Evolutionary conservation across 106 monocot genomes (phyloP).

Genomic region (Ottelia alismoides): DNA sequence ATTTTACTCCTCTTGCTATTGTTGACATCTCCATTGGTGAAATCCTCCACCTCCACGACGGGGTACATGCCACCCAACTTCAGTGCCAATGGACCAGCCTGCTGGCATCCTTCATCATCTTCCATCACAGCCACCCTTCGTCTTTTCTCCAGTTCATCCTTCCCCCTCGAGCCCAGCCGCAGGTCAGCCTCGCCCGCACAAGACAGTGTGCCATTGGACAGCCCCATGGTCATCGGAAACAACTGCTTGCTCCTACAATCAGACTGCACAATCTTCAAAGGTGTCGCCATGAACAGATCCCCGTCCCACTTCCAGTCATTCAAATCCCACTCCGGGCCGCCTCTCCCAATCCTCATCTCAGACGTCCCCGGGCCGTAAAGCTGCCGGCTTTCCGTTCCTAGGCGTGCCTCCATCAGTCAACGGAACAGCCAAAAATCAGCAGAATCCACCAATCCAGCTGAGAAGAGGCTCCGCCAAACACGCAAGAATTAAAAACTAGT

Average conservation of each 20-base stretch:
- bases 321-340: conserved; percentile 59
- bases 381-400: conserved; percentile 12
- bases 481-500: not conserved
- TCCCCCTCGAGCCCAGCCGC: conserved; percentile 10
- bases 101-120: conserved; percentile 20
- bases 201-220: conserved; percentile 20
- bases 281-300: conserved; percentile 48
- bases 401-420: conserved; percentile 24
- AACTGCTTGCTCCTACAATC: conserved; percentile 33
- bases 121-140: conserved; percentile 22
- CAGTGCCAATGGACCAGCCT: conserved; percentile 28
- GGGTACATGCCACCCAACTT: conserved; percentile 33
- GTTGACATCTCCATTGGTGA: conserved; percentile 17
- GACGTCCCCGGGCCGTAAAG: conserved; percentile 16
- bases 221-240: not conserved
- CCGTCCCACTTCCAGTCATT: conserved; percentile 86
- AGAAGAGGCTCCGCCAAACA: not conserved
- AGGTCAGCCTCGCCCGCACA: conserved; percentile 22
- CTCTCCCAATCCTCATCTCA: conserved; percentile 18
- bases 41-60: conserved; percentile 12
- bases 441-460: too few species aligned
- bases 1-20: conserved; percentile 34
- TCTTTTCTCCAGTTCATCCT: conserved; percentile 45
- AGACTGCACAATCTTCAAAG: conserved; percentile 19
- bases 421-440: not conserved